phyloP scores from a whole-genome alignment of 768 basidiomycete species.

The Lentinula sp. region DNA sequence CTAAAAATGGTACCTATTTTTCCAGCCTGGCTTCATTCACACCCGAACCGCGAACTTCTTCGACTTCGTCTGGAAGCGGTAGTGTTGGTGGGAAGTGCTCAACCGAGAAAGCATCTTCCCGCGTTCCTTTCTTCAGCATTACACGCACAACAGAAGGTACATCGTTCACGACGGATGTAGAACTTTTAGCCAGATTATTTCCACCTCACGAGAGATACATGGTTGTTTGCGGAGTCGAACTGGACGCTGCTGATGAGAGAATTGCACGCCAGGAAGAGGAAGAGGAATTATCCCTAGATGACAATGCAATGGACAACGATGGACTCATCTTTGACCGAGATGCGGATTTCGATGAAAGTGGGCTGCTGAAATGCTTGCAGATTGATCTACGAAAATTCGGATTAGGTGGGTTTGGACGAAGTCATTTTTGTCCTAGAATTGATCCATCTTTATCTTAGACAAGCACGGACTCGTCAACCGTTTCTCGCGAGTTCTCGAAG shows the following conservation, averaged over 20 bases:
- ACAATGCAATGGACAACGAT: background rate
- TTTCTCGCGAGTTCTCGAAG: constrained; percentile 67
- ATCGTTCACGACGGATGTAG: constrained; percentile 67
- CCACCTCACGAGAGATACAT: constrained; percentile 66
- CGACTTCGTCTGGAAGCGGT: background rate
- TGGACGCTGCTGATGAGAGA: constrained; percentile 50
- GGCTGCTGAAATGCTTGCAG: constrained; percentile 61
- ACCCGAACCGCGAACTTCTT: background rate
- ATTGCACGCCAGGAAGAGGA: constrained; percentile 7
- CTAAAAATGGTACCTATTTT: background rate
- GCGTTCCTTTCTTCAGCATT: constrained; percentile 76
- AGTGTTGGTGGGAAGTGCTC: background rate
- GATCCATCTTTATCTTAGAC: constrained; percentile 33
- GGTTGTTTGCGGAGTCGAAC: constrained; percentile 67
- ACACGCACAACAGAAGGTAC: constrained; percentile 74
- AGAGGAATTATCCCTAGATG: background rate
- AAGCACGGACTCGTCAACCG: constrained; percentile 75
- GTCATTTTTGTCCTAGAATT: constrained; percentile 2
- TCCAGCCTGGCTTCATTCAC: background rate
- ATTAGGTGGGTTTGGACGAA: constrained; percentile 39
- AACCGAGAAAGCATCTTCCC: background rate
- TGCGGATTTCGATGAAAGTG: constrained; percentile 25
- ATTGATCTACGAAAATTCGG: constrained; percentile 71
- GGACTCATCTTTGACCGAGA: constrained; percentile 15
- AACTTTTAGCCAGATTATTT: constrained; percentile 63